These are phyloP conservation scores for Terfezia claveryi DNA, from an alignment of 495 filamentous ascomycete genomes.

Conservation along the genomic window DNA sequence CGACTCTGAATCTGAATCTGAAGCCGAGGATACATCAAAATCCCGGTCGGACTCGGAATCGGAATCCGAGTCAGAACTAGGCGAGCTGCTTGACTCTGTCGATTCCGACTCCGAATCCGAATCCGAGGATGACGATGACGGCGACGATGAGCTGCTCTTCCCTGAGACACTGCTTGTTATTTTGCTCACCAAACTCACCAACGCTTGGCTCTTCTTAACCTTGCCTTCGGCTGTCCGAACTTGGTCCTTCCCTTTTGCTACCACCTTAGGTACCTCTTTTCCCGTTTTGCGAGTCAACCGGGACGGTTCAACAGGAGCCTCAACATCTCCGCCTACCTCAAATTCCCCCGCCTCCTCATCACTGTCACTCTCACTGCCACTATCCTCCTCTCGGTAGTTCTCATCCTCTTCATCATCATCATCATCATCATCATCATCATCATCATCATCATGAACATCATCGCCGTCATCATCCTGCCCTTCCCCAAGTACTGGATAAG, in stretches of 20 bases:
- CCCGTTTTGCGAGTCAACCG: no score
- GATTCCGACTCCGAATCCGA: not conserved
- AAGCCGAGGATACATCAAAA: not conserved
- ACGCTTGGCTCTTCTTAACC: constrained; percentile 5
- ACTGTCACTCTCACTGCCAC: not conserved
- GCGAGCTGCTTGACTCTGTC: not conserved
- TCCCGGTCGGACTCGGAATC: not conserved
- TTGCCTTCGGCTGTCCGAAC: no score
- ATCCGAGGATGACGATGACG: not conserved
- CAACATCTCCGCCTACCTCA: not conserved
- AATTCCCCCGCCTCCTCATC: not conserved
- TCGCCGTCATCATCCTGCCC: constrained; percentile 3
- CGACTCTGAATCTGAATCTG: not conserved
- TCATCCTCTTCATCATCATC: constrained; percentile 14
- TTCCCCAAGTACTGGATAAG: constrained; percentile 1
- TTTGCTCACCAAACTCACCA: constrained; percentile 2
- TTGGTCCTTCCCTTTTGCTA: no score
- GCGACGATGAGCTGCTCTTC: not conserved
- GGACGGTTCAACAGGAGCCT: no score
- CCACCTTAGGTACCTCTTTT: no score
- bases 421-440: constrained; percentile 22
- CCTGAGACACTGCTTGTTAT: constrained; percentile 2
- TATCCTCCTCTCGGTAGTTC: constrained; percentile 17
- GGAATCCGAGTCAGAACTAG: not conserved
- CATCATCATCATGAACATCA: constrained; percentile 17